Base-by-base conservation (phyloP, 768 basidiomycete species). In the Leccinum aurantiacum region DNA sequence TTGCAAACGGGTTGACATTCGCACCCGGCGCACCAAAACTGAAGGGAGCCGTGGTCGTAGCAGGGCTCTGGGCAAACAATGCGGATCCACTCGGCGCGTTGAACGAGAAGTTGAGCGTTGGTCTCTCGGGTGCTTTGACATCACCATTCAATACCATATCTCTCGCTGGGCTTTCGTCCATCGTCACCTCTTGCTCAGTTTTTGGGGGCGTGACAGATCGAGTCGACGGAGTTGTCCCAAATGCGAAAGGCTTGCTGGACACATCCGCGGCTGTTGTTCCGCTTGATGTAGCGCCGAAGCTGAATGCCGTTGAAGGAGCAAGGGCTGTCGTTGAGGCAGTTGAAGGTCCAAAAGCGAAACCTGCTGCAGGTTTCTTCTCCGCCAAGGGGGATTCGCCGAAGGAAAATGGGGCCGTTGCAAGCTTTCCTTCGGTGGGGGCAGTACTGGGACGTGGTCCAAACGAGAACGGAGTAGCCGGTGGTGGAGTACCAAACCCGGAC, bases 131-230 rank as follows among this genome's bases (percentile, higher is more conserved):
- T 49, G 77, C 79, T 57, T 75, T 76, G 44, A 63, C 37, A 33
- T 47, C 62, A 15, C 75, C 75, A 60, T 79, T 83, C 24, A 74
- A 63, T 52, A 82, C 81, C 67, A 84, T 74, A 9, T 87, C 87
- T 60, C 89, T 79, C 3, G 82, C 84, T 1, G 90, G 90, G 64
- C 90, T 92, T 72, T 91, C 90, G 44, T 92, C 90, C 90, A 92
- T 92, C 58, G 75, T 82, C 63, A 88, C 82, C 60, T 90, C 90
- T 53, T 86, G 81, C 49, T 86, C 87, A 35, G 78, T 77, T 58
- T 78, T 84, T 3, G 90, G 90, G 10, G 89, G 88, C 0, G 89
- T 90, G 6, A 77, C 74, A n/a, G 88, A 79, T 22, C 86, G 78
- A 27, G 77, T 71, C 48, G 72, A 49, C 11, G 75, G 63, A 13